Base-by-base conservation (phyloP, 2,329 filamentous ascomycete species). In the Aspergillus sp. region DNA sequence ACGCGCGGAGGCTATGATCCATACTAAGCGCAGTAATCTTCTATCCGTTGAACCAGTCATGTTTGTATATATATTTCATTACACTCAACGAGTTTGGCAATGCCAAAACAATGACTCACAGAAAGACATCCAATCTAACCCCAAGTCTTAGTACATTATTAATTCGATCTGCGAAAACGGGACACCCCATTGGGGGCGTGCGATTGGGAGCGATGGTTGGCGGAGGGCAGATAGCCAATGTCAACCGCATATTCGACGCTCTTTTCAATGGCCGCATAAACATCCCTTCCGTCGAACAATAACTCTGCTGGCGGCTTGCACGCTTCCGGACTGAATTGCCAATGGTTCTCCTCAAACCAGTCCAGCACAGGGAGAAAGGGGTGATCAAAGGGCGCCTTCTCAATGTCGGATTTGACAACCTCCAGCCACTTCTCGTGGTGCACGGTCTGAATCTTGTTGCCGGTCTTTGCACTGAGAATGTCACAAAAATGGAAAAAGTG, bases 351-450 rank as follows among this genome's bases (percentile, higher is more conserved):
- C 44, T 46, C 25, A 20, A 46, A 46, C 44, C 44, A 46, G 19
- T 46, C 44, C 23, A 46, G 16, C 44, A 46, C 23, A 3, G 44
- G 44, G 9, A 46, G 44, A 25, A 46, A 46, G 16, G 21, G 25
- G 14, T 46, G 44, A 14, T 46, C 44, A 14, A 32, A 31, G 5
- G 44, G 14, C 3, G n/a, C 16, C 9, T 32, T 32, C 9, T 34
- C 44, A 16, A 46, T 46, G 25, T 46, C 44, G 5, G 44, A n/a
- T 20, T 23, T 31, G 9, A 46, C 23, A n/a, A 25, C 21, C 7
- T 17, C 17, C 23, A 46, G 7, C 44, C 44, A 46, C 19, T 32
- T 25, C 9, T 17, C 4, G 16, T 32, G 14, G 23, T 11, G 14
- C 25, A 46, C 29, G 6, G 44, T 17, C 29, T 29, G 23, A n/a